Conservation (phyloP, 2,329 filamentous ascomycete genomes). For the Cryoendolithus antarcticus region DNA sequence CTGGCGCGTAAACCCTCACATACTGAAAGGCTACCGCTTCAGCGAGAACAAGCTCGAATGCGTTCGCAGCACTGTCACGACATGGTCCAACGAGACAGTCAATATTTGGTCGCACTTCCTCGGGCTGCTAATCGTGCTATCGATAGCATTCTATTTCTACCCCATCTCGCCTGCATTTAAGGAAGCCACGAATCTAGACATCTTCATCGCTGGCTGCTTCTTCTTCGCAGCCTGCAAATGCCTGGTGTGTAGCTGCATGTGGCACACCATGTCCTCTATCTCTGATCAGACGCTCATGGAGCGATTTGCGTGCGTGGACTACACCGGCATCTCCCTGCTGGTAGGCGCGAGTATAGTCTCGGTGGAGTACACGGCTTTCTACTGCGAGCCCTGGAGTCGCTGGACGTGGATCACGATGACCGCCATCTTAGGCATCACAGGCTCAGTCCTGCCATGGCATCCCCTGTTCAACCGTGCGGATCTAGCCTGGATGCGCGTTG, state of each 20-base stretch:
- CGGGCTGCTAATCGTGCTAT: conserved; percentile 74
- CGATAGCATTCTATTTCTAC: conserved; percentile 92
- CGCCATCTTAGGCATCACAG: conserved; percentile 66
- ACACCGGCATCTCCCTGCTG: conserved; percentile 89
- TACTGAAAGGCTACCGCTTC: conserved; percentile 84
- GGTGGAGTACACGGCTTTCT: conserved; percentile 96
- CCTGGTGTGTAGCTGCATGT: conserved; percentile 85
- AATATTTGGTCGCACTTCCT: conserved; percentile 97
- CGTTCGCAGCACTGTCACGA: conserved; percentile 62
- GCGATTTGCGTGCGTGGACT: conserved; percentile 94
- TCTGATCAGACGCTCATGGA: conserved; percentile 82
- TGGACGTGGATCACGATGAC: conserved; percentile 79
- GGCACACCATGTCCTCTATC: conserved; percentile 98
- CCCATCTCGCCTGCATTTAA: conserved; percentile 77
- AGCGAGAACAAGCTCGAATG: conserved; percentile 83
- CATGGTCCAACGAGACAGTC: conserved; percentile 81
- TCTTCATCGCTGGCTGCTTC: conserved; percentile 85
- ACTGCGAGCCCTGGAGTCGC: conserved; percentile 82
- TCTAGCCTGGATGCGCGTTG: conserved; percentile 85
- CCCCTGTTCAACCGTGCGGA: conserved; percentile 85
- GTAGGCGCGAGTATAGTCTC: conserved; percentile 96
- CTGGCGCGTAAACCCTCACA: conserved; percentile 93
- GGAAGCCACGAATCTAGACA: conserved; percentile 73
- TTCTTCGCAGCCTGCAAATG: conserved; percentile 95
- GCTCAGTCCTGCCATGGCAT: conserved; percentile 90